Evolutionary conservation across 768 basidiomycete species (phyloP).

Genomic region (Russula abietina): DNA sequence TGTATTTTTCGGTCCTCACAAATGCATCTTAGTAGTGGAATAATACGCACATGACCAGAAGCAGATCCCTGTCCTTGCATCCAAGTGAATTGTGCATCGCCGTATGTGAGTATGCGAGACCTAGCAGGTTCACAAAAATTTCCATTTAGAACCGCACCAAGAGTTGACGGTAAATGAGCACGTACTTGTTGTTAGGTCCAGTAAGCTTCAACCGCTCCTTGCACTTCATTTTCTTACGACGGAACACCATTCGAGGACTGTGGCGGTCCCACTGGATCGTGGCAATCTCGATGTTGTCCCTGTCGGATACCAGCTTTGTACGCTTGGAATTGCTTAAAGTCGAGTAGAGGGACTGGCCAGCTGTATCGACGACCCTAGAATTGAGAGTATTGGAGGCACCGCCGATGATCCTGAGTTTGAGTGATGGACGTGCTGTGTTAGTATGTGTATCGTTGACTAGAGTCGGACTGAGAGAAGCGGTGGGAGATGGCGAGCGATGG

Average conservation of each 20-base stretch:
- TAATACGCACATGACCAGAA: too few species aligned
- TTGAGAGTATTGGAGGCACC: neutral
- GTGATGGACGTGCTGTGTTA: neutral
- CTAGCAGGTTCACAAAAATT: too few species aligned
- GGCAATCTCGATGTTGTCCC: conserved; percentile 6
- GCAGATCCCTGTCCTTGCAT: too few species aligned
- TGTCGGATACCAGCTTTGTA: neutral
- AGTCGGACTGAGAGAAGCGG: neutral
- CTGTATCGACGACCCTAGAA: neutral
- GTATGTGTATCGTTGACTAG: neutral
- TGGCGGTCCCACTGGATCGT: conserved; percentile 9
- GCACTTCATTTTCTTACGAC: conserved; percentile 1
- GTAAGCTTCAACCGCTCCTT: conserved; percentile 9
- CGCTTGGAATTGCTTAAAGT: conserved; percentile 2
- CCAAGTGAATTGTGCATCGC: too few species aligned
- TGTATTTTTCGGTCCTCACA: too few species aligned
- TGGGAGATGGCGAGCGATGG: neutral
- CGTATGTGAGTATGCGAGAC: too few species aligned
- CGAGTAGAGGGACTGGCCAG: neutral
- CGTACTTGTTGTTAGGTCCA: conserved; percentile 1
- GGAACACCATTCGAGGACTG: conserved; percentile 12
- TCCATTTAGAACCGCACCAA: too few species aligned
- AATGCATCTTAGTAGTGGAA: too few species aligned
- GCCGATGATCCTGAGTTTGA: neutral
- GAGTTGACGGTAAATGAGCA: too few species aligned